Conservation (phyloP, 2,329 filamentous ascomycete species). For the Colletotrichum paranaense region DNA sequence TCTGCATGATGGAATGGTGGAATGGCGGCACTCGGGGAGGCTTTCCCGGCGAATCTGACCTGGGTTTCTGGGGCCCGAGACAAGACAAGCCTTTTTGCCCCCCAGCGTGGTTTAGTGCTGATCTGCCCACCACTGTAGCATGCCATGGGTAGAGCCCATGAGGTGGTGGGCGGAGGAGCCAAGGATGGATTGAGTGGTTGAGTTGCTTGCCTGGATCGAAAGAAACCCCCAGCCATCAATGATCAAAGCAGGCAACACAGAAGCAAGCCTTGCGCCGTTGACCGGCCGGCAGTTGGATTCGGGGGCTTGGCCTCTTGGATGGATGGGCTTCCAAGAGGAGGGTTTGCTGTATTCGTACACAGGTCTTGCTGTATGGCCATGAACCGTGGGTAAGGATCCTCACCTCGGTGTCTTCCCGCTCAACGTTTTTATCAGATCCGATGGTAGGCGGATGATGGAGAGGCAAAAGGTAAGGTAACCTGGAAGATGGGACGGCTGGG, state of each 20-base stretch:
- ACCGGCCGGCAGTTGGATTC: constrained; percentile 24
- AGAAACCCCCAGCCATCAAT: neutral
- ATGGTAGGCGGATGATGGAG: neutral
- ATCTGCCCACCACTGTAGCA: constrained; percentile 6
- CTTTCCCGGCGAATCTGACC: neutral
- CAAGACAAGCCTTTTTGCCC: constrained; percentile 12
- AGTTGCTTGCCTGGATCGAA: neutral
- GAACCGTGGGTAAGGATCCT: neutral
- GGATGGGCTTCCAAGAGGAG: neutral
- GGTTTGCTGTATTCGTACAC: neutral
- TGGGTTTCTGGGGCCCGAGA: neutral
- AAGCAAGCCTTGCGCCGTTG: constrained; percentile 9
- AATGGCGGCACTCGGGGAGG: neutral
- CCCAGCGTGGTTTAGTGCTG: constrained; percentile 9
- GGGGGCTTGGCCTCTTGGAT: constrained; percentile 6
- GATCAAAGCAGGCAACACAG: neutral
- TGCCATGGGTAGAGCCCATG: neutral
- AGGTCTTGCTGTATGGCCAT: neutral
- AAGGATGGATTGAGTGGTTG: neutral
- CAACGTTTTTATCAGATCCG: neutral
- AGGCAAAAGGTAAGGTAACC: neutral
- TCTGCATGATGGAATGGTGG: too few relatives aligned
- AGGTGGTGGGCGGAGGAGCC: neutral
- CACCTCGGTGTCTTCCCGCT: neutral
- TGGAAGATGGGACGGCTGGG: neutral